phyloP scores from a whole-genome alignment of 1,284 basidiomycete genomes.

The Ustilago cynodontis region DNA sequence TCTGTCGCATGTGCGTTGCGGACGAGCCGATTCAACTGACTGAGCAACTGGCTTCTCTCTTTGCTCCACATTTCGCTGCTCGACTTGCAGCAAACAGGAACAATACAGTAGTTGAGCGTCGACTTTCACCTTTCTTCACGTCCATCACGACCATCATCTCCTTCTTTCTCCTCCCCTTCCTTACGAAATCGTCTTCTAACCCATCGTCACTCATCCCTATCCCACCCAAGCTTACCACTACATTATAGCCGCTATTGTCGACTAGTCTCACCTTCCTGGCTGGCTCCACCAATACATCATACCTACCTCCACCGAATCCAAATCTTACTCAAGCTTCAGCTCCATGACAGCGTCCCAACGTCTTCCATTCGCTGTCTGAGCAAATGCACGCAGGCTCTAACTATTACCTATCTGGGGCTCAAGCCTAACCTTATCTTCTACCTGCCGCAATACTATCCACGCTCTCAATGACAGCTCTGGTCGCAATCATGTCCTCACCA shows the following conservation, averaged over 20 bases:
- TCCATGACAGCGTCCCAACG: neutral
- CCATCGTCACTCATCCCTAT: neutral
- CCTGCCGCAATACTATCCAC: neutral
- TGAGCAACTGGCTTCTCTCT: conserved; percentile 3
- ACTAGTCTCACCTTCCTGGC: too few relatives aligned
- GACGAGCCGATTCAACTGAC: neutral
- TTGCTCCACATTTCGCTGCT: neutral
- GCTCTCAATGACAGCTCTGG: conserved; percentile 23
- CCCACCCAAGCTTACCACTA: neutral
- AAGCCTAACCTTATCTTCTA: neutral
- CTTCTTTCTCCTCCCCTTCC: neutral
- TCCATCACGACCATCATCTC: neutral
- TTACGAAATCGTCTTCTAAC: neutral
- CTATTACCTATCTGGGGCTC: too few relatives aligned
- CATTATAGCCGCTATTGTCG: neutral
- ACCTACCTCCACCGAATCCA: neutral
- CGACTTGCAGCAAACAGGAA: neutral
- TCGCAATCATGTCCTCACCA: conserved; percentile 37
- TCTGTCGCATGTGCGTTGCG: neutral
- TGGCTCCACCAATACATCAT: neutral
- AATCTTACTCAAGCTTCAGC: neutral
- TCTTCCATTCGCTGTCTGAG: too few relatives aligned
- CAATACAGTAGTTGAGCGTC: too few relatives aligned
- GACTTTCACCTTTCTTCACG: neutral
- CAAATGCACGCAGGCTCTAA: too few relatives aligned